Evolutionary conservation across 352 stramenopile genomes (phyloP), one percentile per base, ranked within the genome.

Genomic region (Globisporangium nunn): DNA sequence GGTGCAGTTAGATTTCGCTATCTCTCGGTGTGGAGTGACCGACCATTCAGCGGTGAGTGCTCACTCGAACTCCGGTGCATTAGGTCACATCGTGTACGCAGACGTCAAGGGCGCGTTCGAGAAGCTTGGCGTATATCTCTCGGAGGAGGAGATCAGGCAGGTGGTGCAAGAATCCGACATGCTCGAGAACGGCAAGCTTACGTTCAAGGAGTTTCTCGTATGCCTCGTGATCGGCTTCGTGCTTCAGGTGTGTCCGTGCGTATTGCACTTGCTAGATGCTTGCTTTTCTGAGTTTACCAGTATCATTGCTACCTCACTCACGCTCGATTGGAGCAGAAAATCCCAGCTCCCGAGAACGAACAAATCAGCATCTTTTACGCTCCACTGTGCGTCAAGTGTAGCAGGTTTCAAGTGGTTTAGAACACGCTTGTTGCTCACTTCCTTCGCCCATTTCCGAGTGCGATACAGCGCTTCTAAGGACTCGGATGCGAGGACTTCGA

Each of bases 141-240:
- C 81, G 23, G 64, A 72, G 23, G 79, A 87, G 31, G 83, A 93
- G 52, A 82, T 90, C 52, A 50, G 69, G 4, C 76, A 91, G 54
- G 78, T 89, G 15, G 88, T 91, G 50, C 63, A 88, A 46, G 85
- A 93, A 55, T 91, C 85, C 33, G 86, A 96, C 56, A 88, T 96
- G 77, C 70, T 78, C 54, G 75, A 93, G 55, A 81, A 86, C 56
- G 83, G 83, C 49, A 70, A 70, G 40, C 74, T 96, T 15, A 88
- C 63, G 29, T 95, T 95, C 62, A 94, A 93, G 53, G 87, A 95
- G 64, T 95, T 95, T 44, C 78, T 96, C 50, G 78, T 91, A 6
- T 94, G 83, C 40, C 78, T 96, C 45, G 85, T 81, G 0, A 90
- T 96, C 31, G 81, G 74, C 33, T 96, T 93, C 54, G 78, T 96